Base-by-base conservation (phyloP, 1,284 basidiomycete species). In the Coniferiporia weirii region DNA sequence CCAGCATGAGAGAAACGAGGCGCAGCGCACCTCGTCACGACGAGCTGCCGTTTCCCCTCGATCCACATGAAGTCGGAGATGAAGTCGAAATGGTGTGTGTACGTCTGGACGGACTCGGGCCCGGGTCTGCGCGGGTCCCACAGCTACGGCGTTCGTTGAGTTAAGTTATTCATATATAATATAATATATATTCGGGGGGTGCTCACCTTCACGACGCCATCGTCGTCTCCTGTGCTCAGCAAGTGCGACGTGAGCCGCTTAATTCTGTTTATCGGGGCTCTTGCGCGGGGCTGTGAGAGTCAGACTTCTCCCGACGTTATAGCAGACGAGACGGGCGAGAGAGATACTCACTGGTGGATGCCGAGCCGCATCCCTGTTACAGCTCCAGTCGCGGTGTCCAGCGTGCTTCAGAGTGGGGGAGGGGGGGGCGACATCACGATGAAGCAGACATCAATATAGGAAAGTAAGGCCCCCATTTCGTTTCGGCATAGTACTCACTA, bases 31-130 rank as follows among this genome's bases (percentile, higher is more conserved):
- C 91, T 95, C 1, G 93, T 94, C 32, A 87, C 79, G 27, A 95
- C 82, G 3, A 95, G 79, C 60, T 95, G 92, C 65, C 85, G 89
- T 72, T 91, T 91, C 72, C 92, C 89, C 47, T 83, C 82, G 56
- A 93, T 73, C 82, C 90, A 98, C 45, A 93, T 73, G 72, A 98
- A 92, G 69, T 95, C 94, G 20, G 93, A 92, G 59, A 98, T 96
- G 72, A 95, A 98, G 73, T 98, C 95, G 69, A 89, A 95, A 69
- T 98, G 95, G 59, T 98, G 95, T 10, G 78, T 83, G 70, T 95
- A 95, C 13, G 79, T 75, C 40, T 87, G 78, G 19, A 90, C 75
- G 38, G 81, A 75, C 12, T 86, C 83, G 51, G 76, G 75, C 12
- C 85, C 83, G 51, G 76, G 75, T 66, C 83, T 81, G 52, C 94